Percentiles rank a stretch among this genome's conserved stretches.
These are phyloP conservation scores for Candida glucosophila DNA, from an alignment of 1,139 yeast species.

Conservation along the genomic window DNA sequence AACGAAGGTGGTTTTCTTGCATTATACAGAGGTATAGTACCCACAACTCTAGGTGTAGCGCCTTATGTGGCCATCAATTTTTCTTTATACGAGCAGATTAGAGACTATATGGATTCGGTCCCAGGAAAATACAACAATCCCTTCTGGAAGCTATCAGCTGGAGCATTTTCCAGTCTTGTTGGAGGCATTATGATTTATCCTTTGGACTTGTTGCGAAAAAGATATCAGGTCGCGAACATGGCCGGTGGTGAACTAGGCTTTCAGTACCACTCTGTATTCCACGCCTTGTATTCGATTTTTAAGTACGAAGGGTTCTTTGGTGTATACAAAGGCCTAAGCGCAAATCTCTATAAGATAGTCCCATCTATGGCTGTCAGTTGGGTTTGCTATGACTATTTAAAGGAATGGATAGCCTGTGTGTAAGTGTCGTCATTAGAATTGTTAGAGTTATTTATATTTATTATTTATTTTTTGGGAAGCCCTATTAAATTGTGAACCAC, in stretches of 20 bases:
- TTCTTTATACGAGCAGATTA: constrained; percentile 75
- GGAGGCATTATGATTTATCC: constrained; percentile 91
- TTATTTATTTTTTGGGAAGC: too few relatives aligned
- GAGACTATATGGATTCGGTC: constrained; percentile 44
- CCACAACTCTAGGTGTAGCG: constrained; percentile 89
- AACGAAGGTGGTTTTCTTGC: constrained; percentile 80
- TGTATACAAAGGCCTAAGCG: constrained; percentile 79
- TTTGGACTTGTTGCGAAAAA: constrained; percentile 74
- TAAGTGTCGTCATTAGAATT: too few relatives aligned
- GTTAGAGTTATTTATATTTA: too few relatives aligned
- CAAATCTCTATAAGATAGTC: constrained; percentile 82
- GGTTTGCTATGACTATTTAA: constrained; percentile 71
- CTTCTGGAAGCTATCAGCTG: constrained; percentile 58
- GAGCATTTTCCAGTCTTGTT: constrained; percentile 58
- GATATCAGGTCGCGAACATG: constrained; percentile 89
- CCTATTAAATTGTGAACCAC: too few relatives aligned
- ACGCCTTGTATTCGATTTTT: constrained; percentile 64
- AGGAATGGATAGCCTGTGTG: constrained; percentile 31
- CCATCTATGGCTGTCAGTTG: constrained; percentile 96
- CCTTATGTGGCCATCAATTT: constrained; percentile 94
- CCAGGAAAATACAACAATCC: constrained; percentile 34
- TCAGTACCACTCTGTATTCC: constrained; percentile 61
- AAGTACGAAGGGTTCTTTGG: constrained; percentile 71
- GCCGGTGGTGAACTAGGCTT: constrained; percentile 73
- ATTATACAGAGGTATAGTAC: constrained; percentile 75